Percentiles rank a stretch among this genome's conserved stretches.
These are phyloP conservation scores for Beauveria sp. DNA, from an alignment of 2,329 filamentous ascomycete species.

Conservation along the genomic window DNA sequence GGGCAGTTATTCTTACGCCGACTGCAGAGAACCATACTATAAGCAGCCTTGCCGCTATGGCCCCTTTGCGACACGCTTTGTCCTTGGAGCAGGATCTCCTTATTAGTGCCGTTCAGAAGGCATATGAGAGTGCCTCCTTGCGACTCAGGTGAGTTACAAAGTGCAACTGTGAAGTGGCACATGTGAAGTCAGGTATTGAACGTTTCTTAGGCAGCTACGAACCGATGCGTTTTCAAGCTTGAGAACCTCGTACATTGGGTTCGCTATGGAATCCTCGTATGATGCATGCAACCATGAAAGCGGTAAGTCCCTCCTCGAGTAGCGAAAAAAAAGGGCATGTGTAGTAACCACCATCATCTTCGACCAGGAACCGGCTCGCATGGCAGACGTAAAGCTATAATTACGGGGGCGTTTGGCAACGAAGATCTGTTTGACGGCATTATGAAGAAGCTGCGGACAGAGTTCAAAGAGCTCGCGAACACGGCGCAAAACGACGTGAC, in stretches of 20 bases:
- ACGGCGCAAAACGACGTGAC: constrained; percentile 18
- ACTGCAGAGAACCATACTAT: background rate
- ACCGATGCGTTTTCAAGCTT: constrained; percentile 28
- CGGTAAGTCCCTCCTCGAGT: constrained; percentile 19
- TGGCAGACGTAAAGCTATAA: constrained; percentile 26
- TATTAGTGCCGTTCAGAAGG: background rate
- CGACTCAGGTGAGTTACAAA: background rate
- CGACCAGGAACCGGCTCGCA: constrained; percentile 25
- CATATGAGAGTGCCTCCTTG: background rate
- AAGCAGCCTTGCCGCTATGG: background rate
- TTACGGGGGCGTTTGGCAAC: constrained; percentile 19
- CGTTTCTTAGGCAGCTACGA: constrained; percentile 22
- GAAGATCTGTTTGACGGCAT: constrained; percentile 23
- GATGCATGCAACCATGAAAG: constrained; percentile 20
- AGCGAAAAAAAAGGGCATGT: background rate
- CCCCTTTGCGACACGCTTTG: background rate
- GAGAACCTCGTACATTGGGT: constrained; percentile 29
- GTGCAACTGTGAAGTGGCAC: background rate
- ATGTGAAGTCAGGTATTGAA: too few relatives aligned
- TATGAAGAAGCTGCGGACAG: constrained; percentile 19
- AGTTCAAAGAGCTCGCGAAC: constrained; percentile 17
- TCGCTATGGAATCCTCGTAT: constrained; percentile 29
- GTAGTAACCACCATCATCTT: background rate
- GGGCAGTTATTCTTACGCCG: background rate
- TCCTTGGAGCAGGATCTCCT: background rate